Conservation (phyloP, 305 asterid genomes). For the Rubia tinctorum region DNA sequence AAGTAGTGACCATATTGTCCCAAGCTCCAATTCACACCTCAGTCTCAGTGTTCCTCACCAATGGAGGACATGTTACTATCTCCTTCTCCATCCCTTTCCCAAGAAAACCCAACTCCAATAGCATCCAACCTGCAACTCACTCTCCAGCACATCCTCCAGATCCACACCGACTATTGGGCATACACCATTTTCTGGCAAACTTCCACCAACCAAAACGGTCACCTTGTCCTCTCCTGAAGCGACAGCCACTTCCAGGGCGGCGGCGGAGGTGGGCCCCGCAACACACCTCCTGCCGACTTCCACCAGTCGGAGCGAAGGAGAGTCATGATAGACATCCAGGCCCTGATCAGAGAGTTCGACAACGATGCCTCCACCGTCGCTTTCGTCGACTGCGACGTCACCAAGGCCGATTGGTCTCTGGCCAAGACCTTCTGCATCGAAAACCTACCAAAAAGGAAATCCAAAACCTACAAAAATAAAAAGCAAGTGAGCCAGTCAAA, state of each 20-base stretch:
- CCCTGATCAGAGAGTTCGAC: slow-evolving; percentile 23
- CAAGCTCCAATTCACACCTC: too few relatives aligned
- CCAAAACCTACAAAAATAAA: too few relatives aligned
- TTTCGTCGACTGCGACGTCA: slow-evolving; percentile 40
- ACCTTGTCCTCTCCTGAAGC: slow-evolving; percentile 26
- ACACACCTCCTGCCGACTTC: neutral
- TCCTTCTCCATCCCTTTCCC: slow-evolving; percentile 22
- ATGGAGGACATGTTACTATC: slow-evolving; percentile 27
- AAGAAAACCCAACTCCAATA: neutral
- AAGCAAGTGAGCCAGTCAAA: too few relatives aligned
- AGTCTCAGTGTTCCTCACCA: too few relatives aligned
- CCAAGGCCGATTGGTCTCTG: slow-evolving; percentile 79
- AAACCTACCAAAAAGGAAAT: too few relatives aligned
- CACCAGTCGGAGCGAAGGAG: slow-evolving; percentile 28
- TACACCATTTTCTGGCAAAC: slow-evolving; percentile 44
- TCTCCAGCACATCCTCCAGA: slow-evolving; percentile 30
- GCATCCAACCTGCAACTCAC: slow-evolving; percentile 19
- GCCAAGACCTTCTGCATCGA: slow-evolving; percentile 51
- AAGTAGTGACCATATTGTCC: too few relatives aligned
- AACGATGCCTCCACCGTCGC: neutral
- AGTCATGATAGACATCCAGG: slow-evolving; percentile 32
- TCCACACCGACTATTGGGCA: slow-evolving; percentile 34
- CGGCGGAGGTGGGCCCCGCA: neutral
- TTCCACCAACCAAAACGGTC: slow-evolving; percentile 21
- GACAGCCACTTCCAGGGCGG: slow-evolving; percentile 35